Percentiles rank a stretch among this genome's conserved stretches.
phyloP scores from a whole-genome alignment of 176 grass and related monocot genomes.

The Oryza nivara region DNA sequence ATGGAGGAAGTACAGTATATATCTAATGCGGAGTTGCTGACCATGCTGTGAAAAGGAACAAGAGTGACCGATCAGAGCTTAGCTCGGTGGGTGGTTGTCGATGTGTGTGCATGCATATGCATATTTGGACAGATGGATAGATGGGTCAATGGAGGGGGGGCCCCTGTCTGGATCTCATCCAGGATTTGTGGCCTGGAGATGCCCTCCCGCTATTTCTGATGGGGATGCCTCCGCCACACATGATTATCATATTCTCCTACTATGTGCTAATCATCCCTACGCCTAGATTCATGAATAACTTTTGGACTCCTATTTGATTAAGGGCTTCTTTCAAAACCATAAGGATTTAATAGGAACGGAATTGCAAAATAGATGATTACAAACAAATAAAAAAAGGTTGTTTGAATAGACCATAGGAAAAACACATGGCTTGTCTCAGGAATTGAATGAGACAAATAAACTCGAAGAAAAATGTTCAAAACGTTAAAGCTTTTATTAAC shows the following conservation, averaged over 20 bases:
- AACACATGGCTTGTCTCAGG: too few relatives aligned
- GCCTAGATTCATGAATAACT: not conserved
- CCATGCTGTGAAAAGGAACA: not conserved
- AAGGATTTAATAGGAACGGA: too few relatives aligned
- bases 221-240: not conserved
- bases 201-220: not conserved
- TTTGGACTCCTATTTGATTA: not conserved
- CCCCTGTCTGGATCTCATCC: not conserved
- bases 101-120: not conserved
- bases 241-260: not conserved
- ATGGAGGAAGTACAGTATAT: not conserved
- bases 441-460: too few relatives aligned
- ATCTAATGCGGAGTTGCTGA: not conserved
- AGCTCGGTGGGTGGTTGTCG: conserved; percentile 7
- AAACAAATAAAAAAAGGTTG: too few relatives aligned
- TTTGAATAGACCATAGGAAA: too few relatives aligned
- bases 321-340: too few relatives aligned
- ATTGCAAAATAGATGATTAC: too few relatives aligned
- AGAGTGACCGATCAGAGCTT: not conserved
- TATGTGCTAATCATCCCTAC: not conserved
- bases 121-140: not conserved
- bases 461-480: too few relatives aligned
- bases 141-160: not conserved
- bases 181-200: conserved; percentile 20
- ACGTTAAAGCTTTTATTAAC: too few relatives aligned